Evolutionary conservation across 768 basidiomycete species (phyloP), one percentile per base, ranked within the genome.

Genomic region (Lactifluus hygrophoroides): DNA sequence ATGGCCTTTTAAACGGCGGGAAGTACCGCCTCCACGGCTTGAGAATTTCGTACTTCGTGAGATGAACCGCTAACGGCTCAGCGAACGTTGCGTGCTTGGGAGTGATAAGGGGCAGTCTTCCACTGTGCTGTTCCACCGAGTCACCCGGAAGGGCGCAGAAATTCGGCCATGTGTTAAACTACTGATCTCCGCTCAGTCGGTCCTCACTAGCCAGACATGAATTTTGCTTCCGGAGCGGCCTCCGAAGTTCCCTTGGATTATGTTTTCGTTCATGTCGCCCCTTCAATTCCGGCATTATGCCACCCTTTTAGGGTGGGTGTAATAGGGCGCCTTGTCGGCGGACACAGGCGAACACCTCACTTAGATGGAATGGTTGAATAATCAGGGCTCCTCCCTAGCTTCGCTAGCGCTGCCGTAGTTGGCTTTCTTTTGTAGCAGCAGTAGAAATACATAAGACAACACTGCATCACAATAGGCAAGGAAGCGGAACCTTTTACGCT

Each of bases 1-100:
- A 46, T 54, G 57, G 61, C 53, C 58, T 47, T 60, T 60, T 62
- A 62, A 60, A 45, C 49, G 13, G 40, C 58, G 58, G 48, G 37
- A 34, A 51, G 43, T 47, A 32, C 51, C 49, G 25, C 43, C 45
- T 52, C 48, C 48, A 53, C 27, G 42, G 56, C 60, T 60, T 64
- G 60, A 54, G 62, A 64, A 64, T 51, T 48, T 50, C 21, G 51
- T 54, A 54, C 59, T 62, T 64, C 62, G 62, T 61, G 56, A 61
- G 60, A 62, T 57, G 54, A 56, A 35, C 59, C 60, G 21, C 54
- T 51, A 56, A 62, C 47, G 48, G 60, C 50, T 40, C 52, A 62
- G 51, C 51, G 54, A 61, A 61, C 49, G 45, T 49, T 50, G 60
- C 56, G 60, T 40, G 54, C 42, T 57, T 51, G 59, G 51, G 46